phyloP scores from a whole-genome alignment of 495 filamentous ascomycete species.

The Podospora anserina region DNA sequence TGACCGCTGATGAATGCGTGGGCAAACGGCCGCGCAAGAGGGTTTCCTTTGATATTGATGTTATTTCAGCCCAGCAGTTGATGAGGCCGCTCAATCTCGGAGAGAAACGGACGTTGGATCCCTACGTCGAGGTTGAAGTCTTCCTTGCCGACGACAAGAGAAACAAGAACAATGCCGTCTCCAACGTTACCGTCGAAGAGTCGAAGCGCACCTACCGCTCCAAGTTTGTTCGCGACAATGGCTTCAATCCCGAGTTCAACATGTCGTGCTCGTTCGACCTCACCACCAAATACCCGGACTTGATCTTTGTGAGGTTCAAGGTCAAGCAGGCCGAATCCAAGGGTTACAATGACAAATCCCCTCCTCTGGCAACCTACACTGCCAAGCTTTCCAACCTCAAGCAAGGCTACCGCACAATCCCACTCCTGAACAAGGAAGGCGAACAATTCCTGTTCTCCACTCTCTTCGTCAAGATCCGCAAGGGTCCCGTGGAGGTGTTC shows the following conservation, averaged over 20 bases:
- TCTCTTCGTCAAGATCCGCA: slow-evolving; percentile 81
- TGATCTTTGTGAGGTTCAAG: slow-evolving; percentile 93
- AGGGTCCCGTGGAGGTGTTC: slow-evolving; percentile 51
- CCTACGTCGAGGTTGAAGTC: slow-evolving; percentile 92
- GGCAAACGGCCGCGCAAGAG: slow-evolving; percentile 68
- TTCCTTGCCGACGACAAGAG: slow-evolving; percentile 88
- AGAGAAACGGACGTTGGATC: slow-evolving; percentile 73
- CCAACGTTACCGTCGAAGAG: slow-evolving; percentile 53
- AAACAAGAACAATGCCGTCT: slow-evolving; percentile 43
- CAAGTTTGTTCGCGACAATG: slow-evolving; percentile 74
- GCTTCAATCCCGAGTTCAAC: slow-evolving; percentile 85
- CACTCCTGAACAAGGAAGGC: slow-evolving; percentile 83
- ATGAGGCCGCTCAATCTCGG: slow-evolving; percentile 72
- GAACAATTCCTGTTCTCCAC: slow-evolving; percentile 94
- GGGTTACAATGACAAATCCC: slow-evolving; percentile 58
- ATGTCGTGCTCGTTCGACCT: slow-evolving; percentile 67
- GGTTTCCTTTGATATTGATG: slow-evolving; percentile 77
- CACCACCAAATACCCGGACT: slow-evolving; percentile 84
- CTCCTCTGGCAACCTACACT: slow-evolving; percentile 80
- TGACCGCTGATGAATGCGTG: slow-evolving; percentile 38
- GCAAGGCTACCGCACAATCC: slow-evolving; percentile 93
- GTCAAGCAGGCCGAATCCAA: slow-evolving; percentile 78
- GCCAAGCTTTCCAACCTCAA: slow-evolving; percentile 86
- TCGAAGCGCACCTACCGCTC: slow-evolving; percentile 66
- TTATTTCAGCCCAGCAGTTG: slow-evolving; percentile 92